Evolutionary conservation across 2,329 filamentous ascomycete species (phyloP), one percentile per base, ranked within the genome.

Genomic region (Verticillium tricorpus): DNA sequence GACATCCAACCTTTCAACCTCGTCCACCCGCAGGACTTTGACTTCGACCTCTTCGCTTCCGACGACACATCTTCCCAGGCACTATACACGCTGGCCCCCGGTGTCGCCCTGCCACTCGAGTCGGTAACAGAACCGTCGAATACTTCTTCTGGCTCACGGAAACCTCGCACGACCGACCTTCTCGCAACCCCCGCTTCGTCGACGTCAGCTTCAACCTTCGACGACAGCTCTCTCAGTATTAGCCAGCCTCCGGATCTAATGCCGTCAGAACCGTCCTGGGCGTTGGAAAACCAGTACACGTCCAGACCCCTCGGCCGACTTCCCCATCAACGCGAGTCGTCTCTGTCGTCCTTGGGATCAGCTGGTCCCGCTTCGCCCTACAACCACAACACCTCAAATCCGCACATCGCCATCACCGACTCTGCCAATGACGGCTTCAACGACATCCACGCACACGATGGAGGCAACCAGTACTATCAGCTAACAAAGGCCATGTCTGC

Each of bases 361-460:
- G 79, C 82, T 39, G 84, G 82, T n/a, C 85, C 85, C 19, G 77
- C 81, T 0, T 88, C 86, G 19, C 85, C 85, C 3, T 88, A 79
- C 70, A 81, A 79, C 45, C 76, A 80, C 62, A 85, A 78, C 68
- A 82, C 78, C 1, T 79, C 83, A 40, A 84, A 86, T 64, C 85
- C 85, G 2, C 83, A 86, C 9, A 85, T 88, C 58, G 82, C 83
- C 28, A 73, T 85, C 15, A 79, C 76, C 56, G 83, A 86, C 65
- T 74, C 81, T 17, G 64, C 69, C 15, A 76, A 74, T 60, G 85
- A 86, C 61, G 73, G 73, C 45, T 74, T 81, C 63, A 71, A 79
- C 68, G 79, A 79, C 52, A 72, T 82, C 72, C 66, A 76, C 60
- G 67, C 71, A 61, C 67, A 74, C 60, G 78, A 80, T 22, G 58